phyloP scores from a whole-genome alignment of 1,284 basidiomycete species.

The Ceratobasidium sp. region DNA sequence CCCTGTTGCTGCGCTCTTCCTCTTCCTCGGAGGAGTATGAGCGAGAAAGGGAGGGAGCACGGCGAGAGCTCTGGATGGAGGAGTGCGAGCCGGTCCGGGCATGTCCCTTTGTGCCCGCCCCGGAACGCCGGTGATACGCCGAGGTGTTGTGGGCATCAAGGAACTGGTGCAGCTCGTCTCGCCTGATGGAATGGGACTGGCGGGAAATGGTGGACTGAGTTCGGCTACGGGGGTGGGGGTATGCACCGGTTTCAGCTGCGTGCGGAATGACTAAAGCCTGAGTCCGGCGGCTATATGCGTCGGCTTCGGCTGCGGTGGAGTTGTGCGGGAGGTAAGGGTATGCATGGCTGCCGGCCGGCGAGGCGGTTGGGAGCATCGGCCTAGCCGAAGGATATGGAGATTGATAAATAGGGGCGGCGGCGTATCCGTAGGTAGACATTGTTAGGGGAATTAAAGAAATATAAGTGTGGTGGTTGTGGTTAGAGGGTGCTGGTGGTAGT shows the following conservation, averaged over 20 bases:
- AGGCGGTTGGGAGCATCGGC: not conserved
- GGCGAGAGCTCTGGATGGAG: not conserved
- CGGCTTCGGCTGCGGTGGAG: slow-evolving; percentile 1
- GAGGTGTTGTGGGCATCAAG: slow-evolving; percentile 17
- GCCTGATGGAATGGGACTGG: not conserved
- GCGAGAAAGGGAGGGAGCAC: slow-evolving; percentile 36
- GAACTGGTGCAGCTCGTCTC: slow-evolving; percentile 16
- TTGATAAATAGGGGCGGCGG: slow-evolving; percentile 33
- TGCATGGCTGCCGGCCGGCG: slow-evolving; percentile 5
- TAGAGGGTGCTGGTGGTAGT: not conserved
- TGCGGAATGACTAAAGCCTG: not conserved
- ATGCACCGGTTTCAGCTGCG: not conserved
- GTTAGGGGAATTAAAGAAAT: slow-evolving; percentile 7
- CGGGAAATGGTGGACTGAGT: slow-evolving; percentile 10
- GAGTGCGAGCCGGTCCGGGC: slow-evolving; percentile 21
- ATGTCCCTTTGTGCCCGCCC: slow-evolving; percentile 5
- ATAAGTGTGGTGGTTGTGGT: not conserved
- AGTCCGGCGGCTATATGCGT: slow-evolving; percentile 11
- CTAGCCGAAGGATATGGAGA: not conserved
- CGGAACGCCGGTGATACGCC: slow-evolving; percentile 13
- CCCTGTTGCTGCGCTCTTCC: slow-evolving; percentile 22
- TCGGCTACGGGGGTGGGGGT: slow-evolving; percentile 2
- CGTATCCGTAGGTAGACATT: slow-evolving; percentile 46
- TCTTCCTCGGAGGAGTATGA: slow-evolving; percentile 49
- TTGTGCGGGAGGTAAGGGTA: slow-evolving; percentile 25